These are phyloP conservation scores for Eleusine coracana DNA, from an alignment of 176 grass and related monocot genomes.

Conservation along the genomic window DNA sequence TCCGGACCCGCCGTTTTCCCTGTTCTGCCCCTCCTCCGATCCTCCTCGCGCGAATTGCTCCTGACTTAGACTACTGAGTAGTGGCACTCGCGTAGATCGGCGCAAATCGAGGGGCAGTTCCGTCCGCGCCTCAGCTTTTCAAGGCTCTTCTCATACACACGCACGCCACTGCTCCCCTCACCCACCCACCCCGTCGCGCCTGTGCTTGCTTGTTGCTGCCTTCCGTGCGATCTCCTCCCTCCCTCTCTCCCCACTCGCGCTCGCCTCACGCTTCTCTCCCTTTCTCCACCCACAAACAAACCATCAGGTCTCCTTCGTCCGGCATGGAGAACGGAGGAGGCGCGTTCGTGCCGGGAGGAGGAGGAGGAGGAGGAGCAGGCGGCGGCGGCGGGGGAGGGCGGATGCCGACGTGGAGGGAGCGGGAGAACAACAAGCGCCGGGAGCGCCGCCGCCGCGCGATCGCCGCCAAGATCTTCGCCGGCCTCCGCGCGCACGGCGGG, in stretches of 20 bases:
- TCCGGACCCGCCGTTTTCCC: not conserved
- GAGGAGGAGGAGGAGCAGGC: not conserved
- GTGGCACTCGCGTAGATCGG: conserved; percentile 18
- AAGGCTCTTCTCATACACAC: not conserved
- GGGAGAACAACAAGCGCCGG: conserved; percentile 94
- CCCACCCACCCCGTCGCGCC: not conserved
- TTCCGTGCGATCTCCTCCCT: conserved; percentile 38
- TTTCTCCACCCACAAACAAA: not conserved
- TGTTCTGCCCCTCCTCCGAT: not conserved
- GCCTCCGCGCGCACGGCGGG: conserved; percentile 83
- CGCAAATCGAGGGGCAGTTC: conserved; percentile 1
- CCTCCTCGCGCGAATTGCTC: not conserved
- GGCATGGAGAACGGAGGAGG: conserved; percentile 39
- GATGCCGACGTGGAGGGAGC: conserved; percentile 93
- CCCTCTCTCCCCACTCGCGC: too few relatives aligned
- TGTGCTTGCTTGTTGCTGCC: not conserved
- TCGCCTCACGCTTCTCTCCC: conserved; percentile 10
- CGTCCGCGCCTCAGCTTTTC: not conserved
- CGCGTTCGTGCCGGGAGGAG: conserved; percentile 20
- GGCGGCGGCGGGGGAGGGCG: conserved; percentile 48
- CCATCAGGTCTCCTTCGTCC: not conserved
- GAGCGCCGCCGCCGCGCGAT: conserved; percentile 89
- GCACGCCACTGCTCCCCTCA: conserved; percentile 42
- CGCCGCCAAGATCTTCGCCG: conserved; percentile 91
- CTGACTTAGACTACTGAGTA: too few relatives aligned